Evolutionary conservation across 495 filamentous ascomycete genomes (phyloP), one percentile per base, ranked within the genome.

Genomic region (Talaromyces stipitatus): DNA sequence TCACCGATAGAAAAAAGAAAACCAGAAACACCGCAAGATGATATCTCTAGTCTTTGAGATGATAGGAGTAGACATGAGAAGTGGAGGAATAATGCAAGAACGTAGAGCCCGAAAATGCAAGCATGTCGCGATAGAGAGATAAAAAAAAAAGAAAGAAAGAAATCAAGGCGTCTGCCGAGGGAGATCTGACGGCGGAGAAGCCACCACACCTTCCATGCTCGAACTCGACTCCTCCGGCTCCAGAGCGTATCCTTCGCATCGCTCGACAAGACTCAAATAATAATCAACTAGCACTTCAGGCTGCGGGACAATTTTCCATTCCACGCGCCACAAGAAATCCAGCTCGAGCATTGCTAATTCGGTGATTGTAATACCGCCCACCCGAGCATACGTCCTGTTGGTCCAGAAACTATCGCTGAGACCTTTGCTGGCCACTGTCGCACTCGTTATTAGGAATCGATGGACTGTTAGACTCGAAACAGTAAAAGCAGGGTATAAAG

Each of bases 381-480:
- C 92, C 36, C 89, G 82, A 28, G 94, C 91, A 70, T 98, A 98
- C 4, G 90, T 92, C 48, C 87, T 86, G 71, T 98, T 98, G 58
- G 95, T 97, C 89, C 95, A 95, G 69, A 98, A 98, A 20, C 86
- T 89, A 67, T 98, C 94, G 54, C 90, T 96, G 8, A 98, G 82
- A 0, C 94, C 94, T 70, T 98, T 98, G 53, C 90, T 89, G 11
- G 92, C 94, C 18, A 98, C 95, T 0, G 94, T 96, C 8, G 92
- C 94, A 26, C 91, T 90, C 14, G 92, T 88, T 60, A 98, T 98
- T 12, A 98, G 80, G 68, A 97, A 97, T 9, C 94, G 91, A 73
- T 98, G 94, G 18, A 98, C 92, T 0, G 94, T 98, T 14, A 98
- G 79, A 33, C 88, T 94, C 62, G 86, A 94, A 50, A 98, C 92